Percentiles rank a stretch among this genome's conserved stretches.
Evolutionary conservation across 352 stramenopile genomes (phyloP).

Genomic region (Phytophthora idaei): DNA sequence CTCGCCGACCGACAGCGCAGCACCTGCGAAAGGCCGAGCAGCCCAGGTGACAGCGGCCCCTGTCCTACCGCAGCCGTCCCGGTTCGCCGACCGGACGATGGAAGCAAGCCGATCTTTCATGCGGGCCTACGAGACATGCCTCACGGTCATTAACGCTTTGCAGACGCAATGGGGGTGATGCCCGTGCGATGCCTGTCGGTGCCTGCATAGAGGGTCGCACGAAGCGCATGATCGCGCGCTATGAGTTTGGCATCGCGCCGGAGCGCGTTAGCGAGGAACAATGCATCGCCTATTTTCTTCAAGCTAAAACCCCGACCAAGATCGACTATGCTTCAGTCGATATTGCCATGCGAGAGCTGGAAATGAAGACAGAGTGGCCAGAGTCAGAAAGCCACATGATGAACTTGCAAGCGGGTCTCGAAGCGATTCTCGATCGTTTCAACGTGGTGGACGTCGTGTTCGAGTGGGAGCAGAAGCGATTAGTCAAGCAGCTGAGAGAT

Average conservation of each 20-base stretch:
- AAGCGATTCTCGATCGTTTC: neutral
- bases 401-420: neutral
- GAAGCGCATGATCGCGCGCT: neutral
- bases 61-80: neutral
- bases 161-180: neutral
- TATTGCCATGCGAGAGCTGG: neutral
- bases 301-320: neutral
- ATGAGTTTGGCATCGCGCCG: neutral
- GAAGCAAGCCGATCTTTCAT: neutral
- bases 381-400: neutral
- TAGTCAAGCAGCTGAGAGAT: neutral
- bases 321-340: neutral
- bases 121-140: neutral
- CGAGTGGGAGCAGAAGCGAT: neutral
- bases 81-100: neutral
- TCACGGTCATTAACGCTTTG: neutral
- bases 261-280: neutral
- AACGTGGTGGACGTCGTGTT: neutral
- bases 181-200: neutral
- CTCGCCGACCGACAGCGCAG: neutral
- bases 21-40: too few relatives aligned
- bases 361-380: neutral
- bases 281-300: neutral
- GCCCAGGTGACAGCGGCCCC: neutral
- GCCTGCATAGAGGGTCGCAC: neutral